Evolutionary conservation across 208 protist species (phyloP), one percentile per base, ranked within the genome.

Genomic region (Porcisia hertigi): DNA sequence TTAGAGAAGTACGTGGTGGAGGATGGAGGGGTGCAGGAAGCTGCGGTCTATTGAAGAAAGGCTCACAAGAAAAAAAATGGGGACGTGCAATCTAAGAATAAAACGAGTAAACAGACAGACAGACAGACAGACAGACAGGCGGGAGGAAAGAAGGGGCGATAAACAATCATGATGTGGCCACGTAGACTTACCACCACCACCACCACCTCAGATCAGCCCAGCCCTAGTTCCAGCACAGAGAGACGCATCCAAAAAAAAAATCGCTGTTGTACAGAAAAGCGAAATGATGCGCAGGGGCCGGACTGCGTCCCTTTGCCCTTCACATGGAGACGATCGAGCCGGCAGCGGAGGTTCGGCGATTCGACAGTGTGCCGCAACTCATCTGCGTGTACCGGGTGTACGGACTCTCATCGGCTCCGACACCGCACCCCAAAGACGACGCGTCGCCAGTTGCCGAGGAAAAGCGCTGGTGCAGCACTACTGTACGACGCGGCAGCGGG

Each of bases 301-400:
- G 20, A 67, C 20, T 52, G 62, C 39, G 20, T 54, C 47, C 54
- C 5, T 2, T 8, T 25, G 67, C 41, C n/a, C 0, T n/a, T 62
- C n/a, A 79, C 25, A 73, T n/a, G 34, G 59, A 34, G 7, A 20
- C 52, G 9, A 57, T 64, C 8, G 72, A 79, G 6, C 53, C 67
- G 20, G 71, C 73, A 0, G 55, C 72, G 23, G 77, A 69, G 30
- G 77, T 82, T 52, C 65, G 72, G 0, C 77, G 77, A 69, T 82
- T 77, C n/a, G 77, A 82, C 25, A 25, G 47, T 16, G 77, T 82
- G 47, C 77, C 77, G 58, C 41, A 77, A 71, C 77, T 82, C 73
- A 55, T 39, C 65, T 82, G 74, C 23, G 72, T 73, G n/a, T 62
- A 71, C 3, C 65, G 64, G 64, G 75, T 73, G 41, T 74, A 63